Conservation (phyloP, 345 rosid genomes). For the Clarkia xantiana region DNA sequence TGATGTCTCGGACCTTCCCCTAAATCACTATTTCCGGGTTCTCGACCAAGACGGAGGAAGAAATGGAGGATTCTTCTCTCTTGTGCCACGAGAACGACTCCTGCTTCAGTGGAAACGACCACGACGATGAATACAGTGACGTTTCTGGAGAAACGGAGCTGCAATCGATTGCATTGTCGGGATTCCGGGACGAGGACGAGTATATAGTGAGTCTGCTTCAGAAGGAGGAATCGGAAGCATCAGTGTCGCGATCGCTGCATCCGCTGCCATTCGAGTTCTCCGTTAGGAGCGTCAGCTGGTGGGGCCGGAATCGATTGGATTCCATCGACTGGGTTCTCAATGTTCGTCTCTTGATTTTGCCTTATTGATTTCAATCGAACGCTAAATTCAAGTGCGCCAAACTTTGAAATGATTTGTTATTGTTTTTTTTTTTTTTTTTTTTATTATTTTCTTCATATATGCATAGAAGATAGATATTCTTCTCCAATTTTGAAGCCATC, state of each 20-base stretch:
- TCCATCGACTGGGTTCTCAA: constrained; percentile 74
- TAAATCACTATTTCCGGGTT: background rate
- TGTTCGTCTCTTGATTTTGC: constrained; percentile 21
- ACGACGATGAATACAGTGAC: background rate
- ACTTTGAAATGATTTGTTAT: too few species aligned
- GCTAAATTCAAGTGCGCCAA: too few species aligned
- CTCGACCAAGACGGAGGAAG: background rate
- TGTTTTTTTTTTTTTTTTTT: too few species aligned
- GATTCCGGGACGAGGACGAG: constrained; percentile 3
- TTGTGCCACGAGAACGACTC: constrained; percentile 10
- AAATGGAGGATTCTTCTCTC: constrained; percentile 8
- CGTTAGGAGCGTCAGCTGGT: constrained; percentile 10
- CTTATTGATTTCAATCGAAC: background rate
- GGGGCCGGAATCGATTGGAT: constrained; percentile 35
- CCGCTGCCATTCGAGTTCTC: background rate
- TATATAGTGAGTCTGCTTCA: constrained; percentile 4
- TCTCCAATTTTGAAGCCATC: too few species aligned
- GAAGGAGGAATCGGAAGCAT: constrained; percentile 4
- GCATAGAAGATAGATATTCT: too few species aligned
- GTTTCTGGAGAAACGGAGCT: background rate
- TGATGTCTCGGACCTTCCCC: background rate
- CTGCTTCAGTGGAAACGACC: background rate
- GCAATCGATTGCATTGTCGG: background rate
- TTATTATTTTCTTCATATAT: too few species aligned
- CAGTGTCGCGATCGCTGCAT: background rate